Evolutionary conservation across 192 early-diverging fungal genomes (phyloP).

Genomic region (Backusella macrospora): DNA sequence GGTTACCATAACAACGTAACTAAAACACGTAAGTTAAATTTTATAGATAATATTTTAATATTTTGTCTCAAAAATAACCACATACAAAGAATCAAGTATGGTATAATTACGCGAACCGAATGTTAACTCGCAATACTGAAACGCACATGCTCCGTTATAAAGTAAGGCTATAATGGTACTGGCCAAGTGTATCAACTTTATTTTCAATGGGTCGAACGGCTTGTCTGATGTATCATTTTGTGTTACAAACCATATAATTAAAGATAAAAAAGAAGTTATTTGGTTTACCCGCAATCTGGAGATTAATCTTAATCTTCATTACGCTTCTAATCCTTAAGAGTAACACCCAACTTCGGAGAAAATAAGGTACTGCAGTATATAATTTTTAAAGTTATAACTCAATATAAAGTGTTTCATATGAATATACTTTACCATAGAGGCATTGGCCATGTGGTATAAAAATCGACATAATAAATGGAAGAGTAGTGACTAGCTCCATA

Average conservation of each 20-base stretch:
- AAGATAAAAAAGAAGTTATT: not conserved
- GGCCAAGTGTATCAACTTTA: constrained; percentile 54
- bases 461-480: constrained; percentile 55
- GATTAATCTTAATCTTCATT: constrained; percentile 51
- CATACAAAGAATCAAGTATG: constrained; percentile 32
- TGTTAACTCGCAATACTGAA: constrained; percentile 60
- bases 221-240: constrained; percentile 32
- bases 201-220: constrained; percentile 50
- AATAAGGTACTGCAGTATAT: constrained; percentile 53
- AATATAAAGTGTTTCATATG: constrained; percentile 44
- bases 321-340: constrained; percentile 55
- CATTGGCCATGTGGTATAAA: constrained; percentile 46
- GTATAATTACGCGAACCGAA: constrained; percentile 37
- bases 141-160: constrained; percentile 59
- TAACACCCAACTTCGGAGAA: constrained; percentile 56
- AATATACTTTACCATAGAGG: constrained; percentile 39
- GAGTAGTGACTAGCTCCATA: constrained; percentile 49
- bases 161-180: constrained; percentile 52
- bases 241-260: not conserved
- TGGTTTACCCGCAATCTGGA: constrained; percentile 46
- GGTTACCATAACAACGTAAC: constrained; percentile 63
- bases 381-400: constrained; percentile 27
- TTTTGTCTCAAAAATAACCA: not conserved
- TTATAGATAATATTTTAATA: not conserved
- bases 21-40: not conserved